Evolutionary conservation across 2,329 filamentous ascomycete species (phyloP), one percentile per base, ranked within the genome.

Genomic region (Hypoxylon sp.): DNA sequence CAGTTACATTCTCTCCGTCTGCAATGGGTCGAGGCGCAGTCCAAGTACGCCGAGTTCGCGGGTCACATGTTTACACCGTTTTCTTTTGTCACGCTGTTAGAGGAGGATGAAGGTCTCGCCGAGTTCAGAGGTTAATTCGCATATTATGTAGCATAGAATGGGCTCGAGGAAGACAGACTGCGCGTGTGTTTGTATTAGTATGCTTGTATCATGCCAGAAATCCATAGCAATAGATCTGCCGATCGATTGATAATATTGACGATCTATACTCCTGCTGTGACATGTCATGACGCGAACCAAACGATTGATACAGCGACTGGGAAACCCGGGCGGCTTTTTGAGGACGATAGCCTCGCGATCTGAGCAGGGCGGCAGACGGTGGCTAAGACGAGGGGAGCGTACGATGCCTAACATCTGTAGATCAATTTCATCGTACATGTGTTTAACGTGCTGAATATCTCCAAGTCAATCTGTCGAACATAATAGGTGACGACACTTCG

Each of bases 21-120:
- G 70, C 89, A 92, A 74, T 93, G 90, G 90, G 90, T 92, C 57
- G 90, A 93, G 74, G 89, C 90, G 18, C 92, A 92, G 87, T 91
- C 88, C 75, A 92, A 92, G 77, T 89, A 92, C 79, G 92, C 92
- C 77, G 84, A 91, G 66, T 90, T 90, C 60, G 89, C 92, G 60
- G 89, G 89, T 52, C 78, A 89, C 64, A 79, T 88, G n/a, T 92
- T 93, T 72, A 81, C 88, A 71, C 89, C 90, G 17, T 92, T 92
- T 72, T 90, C 87, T 67, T 92, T 92, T 73, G 84, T 87, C 77
- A 79, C 83, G 10, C 77, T 92, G 69, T 75, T 93, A 60, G 89
- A 92, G 73, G 89, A 92, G 69, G 88, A 92, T 40, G 76, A 79
- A 51, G 69, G 67, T 4, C 67, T 74, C 48, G 70, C 72, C 23